These are phyloP conservation scores for Apophysomyces trapeziformis DNA, from an alignment of 371 early-diverging fungal genomes.

Conservation along the genomic window DNA sequence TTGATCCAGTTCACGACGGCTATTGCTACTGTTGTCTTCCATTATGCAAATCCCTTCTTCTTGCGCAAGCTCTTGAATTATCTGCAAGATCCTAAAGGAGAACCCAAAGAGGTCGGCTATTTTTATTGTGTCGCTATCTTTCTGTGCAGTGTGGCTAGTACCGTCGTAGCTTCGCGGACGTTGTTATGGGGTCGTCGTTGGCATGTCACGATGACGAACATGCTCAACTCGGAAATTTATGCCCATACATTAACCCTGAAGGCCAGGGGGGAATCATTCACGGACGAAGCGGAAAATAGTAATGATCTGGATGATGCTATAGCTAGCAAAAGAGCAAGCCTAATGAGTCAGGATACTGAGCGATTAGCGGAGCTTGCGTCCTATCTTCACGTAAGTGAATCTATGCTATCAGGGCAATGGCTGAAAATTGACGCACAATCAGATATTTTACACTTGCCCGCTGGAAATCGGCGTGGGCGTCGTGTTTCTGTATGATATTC, in stretches of 20 bases:
- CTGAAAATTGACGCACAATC: conserved; percentile 16
- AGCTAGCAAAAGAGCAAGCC: conserved; percentile 60
- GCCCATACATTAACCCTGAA: conserved; percentile 55
- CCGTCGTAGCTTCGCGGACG: conserved; percentile 62
- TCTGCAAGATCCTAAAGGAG: conserved; percentile 45
- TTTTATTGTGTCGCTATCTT: conserved; percentile 59
- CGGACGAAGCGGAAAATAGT: conserved; percentile 16
- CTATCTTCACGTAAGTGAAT: conserved; percentile 50
- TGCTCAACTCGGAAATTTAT: conserved; percentile 62
- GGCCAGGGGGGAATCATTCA: not conserved
- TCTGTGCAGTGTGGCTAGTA: conserved; percentile 55
- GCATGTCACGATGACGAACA: conserved; percentile 59
- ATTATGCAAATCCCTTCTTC: conserved; percentile 61
- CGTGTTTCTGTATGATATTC: conserved; percentile 62
- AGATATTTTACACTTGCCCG: conserved; percentile 67
- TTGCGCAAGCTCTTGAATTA: conserved; percentile 50
- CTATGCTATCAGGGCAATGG: not conserved
- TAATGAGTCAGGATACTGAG: conserved; percentile 83
- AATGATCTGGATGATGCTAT: conserved; percentile 23
- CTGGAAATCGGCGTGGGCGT: conserved; percentile 66
- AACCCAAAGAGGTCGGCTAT: conserved; percentile 47
- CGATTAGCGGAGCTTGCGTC: conserved; percentile 67
- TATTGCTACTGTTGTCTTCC: conserved; percentile 52
- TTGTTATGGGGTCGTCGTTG: conserved; percentile 63
- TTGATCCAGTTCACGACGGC: conserved; percentile 54